Percentiles rank a stretch among this genome's conserved stretches.
These are phyloP conservation scores for Talaromyces sp. DNA, from an alignment of 2,329 filamentous ascomycete genomes.

Conservation along the genomic window DNA sequence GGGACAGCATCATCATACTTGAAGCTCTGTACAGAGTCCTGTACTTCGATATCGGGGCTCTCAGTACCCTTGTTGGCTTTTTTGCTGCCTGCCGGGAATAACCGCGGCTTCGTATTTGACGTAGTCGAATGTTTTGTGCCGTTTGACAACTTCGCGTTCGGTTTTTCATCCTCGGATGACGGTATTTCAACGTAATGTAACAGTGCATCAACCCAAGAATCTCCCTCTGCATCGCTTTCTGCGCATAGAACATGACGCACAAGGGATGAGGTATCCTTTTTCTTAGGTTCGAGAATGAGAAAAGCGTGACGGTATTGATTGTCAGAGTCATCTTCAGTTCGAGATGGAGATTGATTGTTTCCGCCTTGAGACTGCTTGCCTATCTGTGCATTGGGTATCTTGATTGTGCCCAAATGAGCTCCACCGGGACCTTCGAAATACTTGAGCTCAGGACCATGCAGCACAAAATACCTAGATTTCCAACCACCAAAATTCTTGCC, in stretches of 20 bases:
- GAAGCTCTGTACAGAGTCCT: conserved; percentile 44
- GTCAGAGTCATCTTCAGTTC: conserved; percentile 68
- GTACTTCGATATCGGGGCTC: conserved; percentile 36
- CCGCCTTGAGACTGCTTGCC: conserved; percentile 76
- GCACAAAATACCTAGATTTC: conserved; percentile 77
- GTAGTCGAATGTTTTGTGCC: conserved; percentile 21
- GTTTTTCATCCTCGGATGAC: conserved; percentile 31
- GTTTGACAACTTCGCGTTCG: conserved; percentile 14
- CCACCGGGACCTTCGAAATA: conserved; percentile 93
- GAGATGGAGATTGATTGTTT: conserved; percentile 60
- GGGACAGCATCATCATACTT: conserved; percentile 57
- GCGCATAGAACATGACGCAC: conserved; percentile 94
- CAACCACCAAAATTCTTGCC: conserved; percentile 99
- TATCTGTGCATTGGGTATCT: conserved; percentile 84
- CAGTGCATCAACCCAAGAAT: conserved; percentile 88
- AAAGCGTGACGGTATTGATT: conserved; percentile 97
- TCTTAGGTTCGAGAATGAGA: conserved; percentile 89
- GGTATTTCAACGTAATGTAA: conserved; percentile 75
- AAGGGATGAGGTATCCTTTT: conserved; percentile 82
- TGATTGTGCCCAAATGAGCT: conserved; percentile 88
- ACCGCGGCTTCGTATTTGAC: conserved; percentile 25
- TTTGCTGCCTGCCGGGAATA: conserved; percentile 26
- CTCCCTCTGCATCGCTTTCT: conserved; percentile 87
- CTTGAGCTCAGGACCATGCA: conserved; percentile 69
- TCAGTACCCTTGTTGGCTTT: conserved; percentile 35